These are phyloP conservation scores for Fusarium transvaalense DNA, from an alignment of 2,329 filamentous ascomycete genomes.

Conservation along the genomic window DNA sequence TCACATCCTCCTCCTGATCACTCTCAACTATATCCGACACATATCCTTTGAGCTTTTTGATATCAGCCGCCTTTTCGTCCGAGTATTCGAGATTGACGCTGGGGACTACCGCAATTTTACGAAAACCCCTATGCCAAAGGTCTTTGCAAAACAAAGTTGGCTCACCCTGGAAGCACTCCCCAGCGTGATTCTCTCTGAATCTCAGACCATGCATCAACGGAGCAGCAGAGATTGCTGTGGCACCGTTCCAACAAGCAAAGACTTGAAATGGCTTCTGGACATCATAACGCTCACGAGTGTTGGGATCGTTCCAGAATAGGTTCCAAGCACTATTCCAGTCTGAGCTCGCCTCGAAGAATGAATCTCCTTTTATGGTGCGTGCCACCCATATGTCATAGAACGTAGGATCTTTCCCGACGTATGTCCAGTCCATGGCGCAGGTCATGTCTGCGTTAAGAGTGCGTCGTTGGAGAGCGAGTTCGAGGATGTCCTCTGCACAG, in stretches of 20 bases:
- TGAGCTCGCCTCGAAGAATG: slow-evolving; percentile 68
- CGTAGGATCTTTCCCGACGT: slow-evolving; percentile 57
- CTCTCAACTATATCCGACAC: slow-evolving; percentile 52
- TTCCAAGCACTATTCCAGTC: slow-evolving; percentile 63
- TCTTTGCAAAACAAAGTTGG: slow-evolving; percentile 69
- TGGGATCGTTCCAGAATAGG: slow-evolving; percentile 63
- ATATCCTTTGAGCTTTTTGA: slow-evolving; percentile 66
- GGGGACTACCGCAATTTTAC: slow-evolving; percentile 68
- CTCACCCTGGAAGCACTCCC: slow-evolving; percentile 67
- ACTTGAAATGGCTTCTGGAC: slow-evolving; percentile 66
- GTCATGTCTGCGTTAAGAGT: slow-evolving; percentile 65
- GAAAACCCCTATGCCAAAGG: slow-evolving; percentile 63
- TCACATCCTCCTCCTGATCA: slow-evolving; percentile 49
- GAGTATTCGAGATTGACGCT: slow-evolving; percentile 68
- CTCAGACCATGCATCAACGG: slow-evolving; percentile 58
- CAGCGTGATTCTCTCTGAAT: slow-evolving; percentile 57
- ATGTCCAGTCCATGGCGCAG: slow-evolving; percentile 71
- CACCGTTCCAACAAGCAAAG: slow-evolving; percentile 72
- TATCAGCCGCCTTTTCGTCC: slow-evolving; percentile 57
- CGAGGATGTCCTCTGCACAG: slow-evolving; percentile 68
- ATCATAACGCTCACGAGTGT: slow-evolving; percentile 51
- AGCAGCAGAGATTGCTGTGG: slow-evolving; percentile 62
- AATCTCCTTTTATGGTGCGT: slow-evolving; percentile 64
- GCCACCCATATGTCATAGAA: slow-evolving; percentile 72
- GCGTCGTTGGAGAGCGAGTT: slow-evolving; percentile 63